Percentiles rank a stretch among this genome's conserved stretches.
Evolutionary conservation across 768 basidiomycete genomes (phyloP).

Genomic region (Amylocystis lapponica): DNA sequence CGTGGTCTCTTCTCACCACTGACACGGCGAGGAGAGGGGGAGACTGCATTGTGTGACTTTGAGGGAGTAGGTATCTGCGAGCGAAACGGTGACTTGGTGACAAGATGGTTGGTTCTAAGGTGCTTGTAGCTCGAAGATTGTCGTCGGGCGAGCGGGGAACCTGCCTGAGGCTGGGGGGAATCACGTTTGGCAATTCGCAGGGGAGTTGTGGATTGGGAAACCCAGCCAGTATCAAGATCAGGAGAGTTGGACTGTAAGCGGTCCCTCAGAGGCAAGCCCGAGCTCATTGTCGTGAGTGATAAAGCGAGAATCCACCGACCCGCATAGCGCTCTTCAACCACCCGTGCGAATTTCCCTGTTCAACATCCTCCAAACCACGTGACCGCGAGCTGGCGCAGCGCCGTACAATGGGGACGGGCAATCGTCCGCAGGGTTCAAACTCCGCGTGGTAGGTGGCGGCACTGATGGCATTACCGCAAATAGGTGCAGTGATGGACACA

Average conservation of each 20-base stretch:
- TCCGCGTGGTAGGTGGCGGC: too few species aligned
- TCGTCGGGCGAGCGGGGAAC: constrained; percentile 57
- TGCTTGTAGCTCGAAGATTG: constrained; percentile 77
- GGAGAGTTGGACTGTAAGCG: constrained; percentile 15
- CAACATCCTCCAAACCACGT: too few species aligned
- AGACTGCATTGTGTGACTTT: constrained; percentile 28
- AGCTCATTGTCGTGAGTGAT: constrained; percentile 14
- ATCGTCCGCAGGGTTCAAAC: too few species aligned
- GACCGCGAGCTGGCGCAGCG: too few species aligned
- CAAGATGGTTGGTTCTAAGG: constrained; percentile 70
- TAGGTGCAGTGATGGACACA: too few species aligned
- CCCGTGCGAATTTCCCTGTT: too few species aligned
- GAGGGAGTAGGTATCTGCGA: constrained; percentile 52
- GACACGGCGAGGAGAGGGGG: constrained; percentile 40
- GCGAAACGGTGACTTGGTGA: constrained; percentile 84
- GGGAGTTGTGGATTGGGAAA: constrained; percentile 47
- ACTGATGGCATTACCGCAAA: too few species aligned
- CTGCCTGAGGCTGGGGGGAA: constrained; percentile 32
- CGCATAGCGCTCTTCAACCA: too few species aligned
- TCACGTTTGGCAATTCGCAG: constrained; percentile 74
- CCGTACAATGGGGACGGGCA: too few species aligned
- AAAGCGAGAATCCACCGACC: too few species aligned
- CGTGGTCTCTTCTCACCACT: constrained; percentile 78
- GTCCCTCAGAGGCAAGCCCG: constrained; percentile 13
- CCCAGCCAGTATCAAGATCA: constrained; percentile 1